Base-by-base conservation (phyloP, 179 eudicot species). In the Beta lomatogona region DNA sequence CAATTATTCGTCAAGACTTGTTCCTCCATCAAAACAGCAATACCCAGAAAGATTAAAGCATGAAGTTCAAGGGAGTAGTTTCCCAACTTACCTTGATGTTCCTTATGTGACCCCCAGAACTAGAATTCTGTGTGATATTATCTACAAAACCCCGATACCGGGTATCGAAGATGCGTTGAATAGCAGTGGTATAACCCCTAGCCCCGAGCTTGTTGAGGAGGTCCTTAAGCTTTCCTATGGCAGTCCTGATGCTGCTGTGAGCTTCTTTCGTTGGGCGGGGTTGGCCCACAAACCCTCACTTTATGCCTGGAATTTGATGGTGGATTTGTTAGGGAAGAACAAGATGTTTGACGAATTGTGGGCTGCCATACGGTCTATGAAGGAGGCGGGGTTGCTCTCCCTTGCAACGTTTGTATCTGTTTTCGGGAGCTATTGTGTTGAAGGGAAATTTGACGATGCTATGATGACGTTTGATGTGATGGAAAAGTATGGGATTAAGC, bases 321-420 rank as follows among this genome's bases (percentile, higher is more conserved):
- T 94, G 46, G 98, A 94, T 90, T 84, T 94, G 87, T 84, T 94
- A 25, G 97, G 97, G 18, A 93, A 90, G 89, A 93, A 91, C 72
- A 58, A 84, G 73, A 74, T 91, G 85, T 93, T 92, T 85, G 98
- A 93, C 50, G 84, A 84, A 54, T 92, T 95, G 97, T 95, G 97
- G 98, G 97, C 91, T 21, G 97, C 96, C 0, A 86, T 93, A 68
- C 81, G 97, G 70, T 87, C 96, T 14, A 93, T 95, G 97, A 95
- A 88, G 92, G 80, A 87, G 36, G 94, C 90, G 71, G 88, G 87
- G 66, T 45, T 89, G 68, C 82, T 92, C 41, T 83, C 96, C 0
- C 41, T 85, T 71, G 81, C 89, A 0, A 89, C 98, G 0, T 94
- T 95, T 80, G 93, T 88, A 55, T 92, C 91, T 11, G 91, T 84